Conservation (phyloP, 73 alveolate genomes). For the Stentor coeruleus region DNA sequence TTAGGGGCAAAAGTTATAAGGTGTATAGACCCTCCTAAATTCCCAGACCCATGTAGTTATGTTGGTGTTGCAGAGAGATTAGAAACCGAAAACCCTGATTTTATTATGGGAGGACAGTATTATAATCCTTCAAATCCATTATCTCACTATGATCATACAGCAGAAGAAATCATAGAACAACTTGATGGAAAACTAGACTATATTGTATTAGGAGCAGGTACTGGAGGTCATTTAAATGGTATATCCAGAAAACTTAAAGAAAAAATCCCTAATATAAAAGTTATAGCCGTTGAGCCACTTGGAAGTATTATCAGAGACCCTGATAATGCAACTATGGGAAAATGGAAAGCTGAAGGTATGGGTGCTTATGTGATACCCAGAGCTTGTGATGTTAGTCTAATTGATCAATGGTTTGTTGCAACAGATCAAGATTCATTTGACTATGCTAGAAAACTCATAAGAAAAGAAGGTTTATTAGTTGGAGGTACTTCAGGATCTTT, state of each 20-base stretch:
- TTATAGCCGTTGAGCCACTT: constrained; percentile 93
- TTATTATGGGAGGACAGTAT: constrained; percentile 78
- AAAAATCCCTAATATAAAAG: constrained; percentile 64
- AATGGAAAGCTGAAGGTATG: constrained; percentile 77
- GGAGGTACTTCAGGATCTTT: constrained; percentile 83
- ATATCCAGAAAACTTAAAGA: constrained; percentile 91
- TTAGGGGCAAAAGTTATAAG: constrained; percentile 92
- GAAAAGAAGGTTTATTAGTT: constrained; percentile 75
- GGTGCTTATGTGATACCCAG: constrained; percentile 83
- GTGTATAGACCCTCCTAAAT: constrained; percentile 62
- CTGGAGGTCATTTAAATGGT: constrained; percentile 98
- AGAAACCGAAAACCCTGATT: constrained; percentile 52
- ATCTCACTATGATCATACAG: constrained; percentile 96
- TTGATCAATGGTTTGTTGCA: constrained; percentile 70
- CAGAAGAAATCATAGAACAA: constrained; percentile 86
- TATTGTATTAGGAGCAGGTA: constrained; percentile 86
- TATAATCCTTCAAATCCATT: constrained; percentile 91
- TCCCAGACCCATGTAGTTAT: constrained; percentile 35
- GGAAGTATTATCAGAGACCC: constrained; percentile 74
- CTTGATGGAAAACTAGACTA: constrained; percentile 87
- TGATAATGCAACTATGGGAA: constrained; percentile 38
- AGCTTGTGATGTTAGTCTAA: constrained; percentile 57
- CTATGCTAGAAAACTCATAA: constrained; percentile 69
- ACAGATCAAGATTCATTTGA: constrained; percentile 63
- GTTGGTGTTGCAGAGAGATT: constrained; percentile 49